Base-by-base conservation (phyloP, 2,329 filamentous ascomycete genomes). In the Monascus ruber region DNA sequence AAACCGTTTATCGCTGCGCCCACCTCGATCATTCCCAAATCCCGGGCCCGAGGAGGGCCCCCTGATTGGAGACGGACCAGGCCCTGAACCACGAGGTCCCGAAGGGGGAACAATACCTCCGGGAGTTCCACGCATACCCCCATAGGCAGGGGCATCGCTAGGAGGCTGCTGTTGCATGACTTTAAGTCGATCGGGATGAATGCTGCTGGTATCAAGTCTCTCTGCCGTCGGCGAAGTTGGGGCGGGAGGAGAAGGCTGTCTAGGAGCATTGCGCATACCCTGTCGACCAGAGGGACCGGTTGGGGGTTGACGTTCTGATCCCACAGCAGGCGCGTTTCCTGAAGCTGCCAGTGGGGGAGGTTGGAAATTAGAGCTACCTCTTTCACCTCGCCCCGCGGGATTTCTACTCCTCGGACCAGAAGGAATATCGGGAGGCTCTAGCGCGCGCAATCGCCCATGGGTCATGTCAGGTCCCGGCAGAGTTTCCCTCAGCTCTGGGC, bases 121-220 rank as follows among this genome's bases (percentile, higher is more conserved):
- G 36, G 53, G 47, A 24, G 55, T 50, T 33, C 49, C 44, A 38
- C 45, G 52, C 36, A 38, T 42, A 37, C 33, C 43, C n/a, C 36
- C 46, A 36, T 48, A 47, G n/a, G 34, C 31, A 29, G 48, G 28
- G 6, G 28, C 44, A 25, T 49, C 48, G 2, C 47, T 45, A 5
- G 51, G 36, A 17, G 51, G 47, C 42, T 58, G 58, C 35, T 56
- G 52, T 41, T 63, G 60, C 28, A 69, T 60, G 31, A 65, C 63
- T 32, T 64, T 67, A 34, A 74, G 54, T 31, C 73, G 66, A 48
- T 74, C 73, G 7, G 73, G 73, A 50, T 76, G 73, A 34, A 77
- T 66, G 27, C 71, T 70, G 24, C 60, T 55, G 10, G 61, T 54
- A 29, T 69, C 64, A 33, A 55, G 46, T 3, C 17, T 17, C 17